Percentiles rank a stretch among this genome's conserved stretches.
Evolutionary conservation across 2,329 filamentous ascomycete genomes (phyloP).

Genomic region (Fusarium transvaalense): DNA sequence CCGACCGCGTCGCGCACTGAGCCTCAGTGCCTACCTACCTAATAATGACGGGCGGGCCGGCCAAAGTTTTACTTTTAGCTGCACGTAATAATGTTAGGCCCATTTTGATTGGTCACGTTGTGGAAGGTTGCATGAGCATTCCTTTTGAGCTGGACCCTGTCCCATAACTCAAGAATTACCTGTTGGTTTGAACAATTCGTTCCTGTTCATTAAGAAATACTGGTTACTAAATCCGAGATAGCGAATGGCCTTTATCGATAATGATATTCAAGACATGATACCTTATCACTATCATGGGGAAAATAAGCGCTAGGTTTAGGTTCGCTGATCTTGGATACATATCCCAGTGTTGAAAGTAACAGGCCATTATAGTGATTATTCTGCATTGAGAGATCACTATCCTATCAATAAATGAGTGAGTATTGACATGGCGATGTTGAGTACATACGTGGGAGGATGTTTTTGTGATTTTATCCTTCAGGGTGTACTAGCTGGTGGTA

Average conservation of each 20-base stretch:
- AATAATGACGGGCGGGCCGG: constrained; percentile 25
- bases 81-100: constrained; percentile 22
- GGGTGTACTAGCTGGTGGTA: too few relatives aligned
- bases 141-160: constrained; percentile 23
- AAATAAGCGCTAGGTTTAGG: neutral
- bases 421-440: neutral
- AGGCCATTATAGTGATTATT: too few relatives aligned
- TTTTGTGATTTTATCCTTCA: neutral
- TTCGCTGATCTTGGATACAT: neutral
- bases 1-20: constrained; percentile 34
- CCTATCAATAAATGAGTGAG: neutral
- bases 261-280: neutral
- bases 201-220: constrained; percentile 1
- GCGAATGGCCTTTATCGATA: constrained; percentile 1
- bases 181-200: neutral
- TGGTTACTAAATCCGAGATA: constrained; percentile 8
- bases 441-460: neutral
- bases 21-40: neutral
- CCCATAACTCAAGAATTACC: neutral
- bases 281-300: neutral
- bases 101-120: constrained; percentile 27
- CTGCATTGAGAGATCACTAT: too few relatives aligned
- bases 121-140: constrained; percentile 1
- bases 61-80: constrained; percentile 32
- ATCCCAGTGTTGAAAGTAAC: too few relatives aligned